These are phyloP conservation scores for Trichoderma citrinoviride DNA, from an alignment of 2,329 filamentous ascomycete species.

Conservation along the genomic window DNA sequence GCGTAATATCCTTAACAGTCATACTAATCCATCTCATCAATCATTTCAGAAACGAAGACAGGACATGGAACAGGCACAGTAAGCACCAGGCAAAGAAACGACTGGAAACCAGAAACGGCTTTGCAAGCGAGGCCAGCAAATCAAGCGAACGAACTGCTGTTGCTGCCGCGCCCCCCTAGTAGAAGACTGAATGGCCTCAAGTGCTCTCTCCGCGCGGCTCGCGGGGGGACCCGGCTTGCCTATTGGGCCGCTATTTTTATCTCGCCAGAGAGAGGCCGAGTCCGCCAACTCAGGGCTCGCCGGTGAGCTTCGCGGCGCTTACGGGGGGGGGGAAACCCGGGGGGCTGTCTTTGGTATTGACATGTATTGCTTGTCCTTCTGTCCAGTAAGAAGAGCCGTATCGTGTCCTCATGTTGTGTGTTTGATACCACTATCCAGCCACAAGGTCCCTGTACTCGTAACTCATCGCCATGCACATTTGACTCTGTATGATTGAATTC, in stretches of 20 bases:
- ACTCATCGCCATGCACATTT: no score
- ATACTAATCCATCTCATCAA: no score
- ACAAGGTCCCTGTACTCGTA: no score
- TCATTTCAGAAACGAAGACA: no score
- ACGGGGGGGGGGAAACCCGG: background rate
- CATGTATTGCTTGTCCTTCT: background rate
- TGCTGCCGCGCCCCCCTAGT: background rate
- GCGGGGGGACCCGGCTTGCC: background rate
- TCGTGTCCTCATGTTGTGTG: no score
- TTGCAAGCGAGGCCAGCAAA: constrained; percentile 13
- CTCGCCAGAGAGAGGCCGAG: background rate
- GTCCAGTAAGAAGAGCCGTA: background rate
- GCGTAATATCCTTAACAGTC: no score
- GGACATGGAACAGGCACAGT: background rate
- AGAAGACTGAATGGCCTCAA: no score
- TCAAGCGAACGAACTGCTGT: background rate
- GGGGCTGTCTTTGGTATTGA: background rate
- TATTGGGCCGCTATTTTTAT: constrained; percentile 20
- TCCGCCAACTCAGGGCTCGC: no score
- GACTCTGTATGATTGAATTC: no score
- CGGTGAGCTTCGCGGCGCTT: constrained; percentile 18
- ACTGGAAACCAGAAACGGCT: no score
- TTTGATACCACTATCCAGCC: no score
- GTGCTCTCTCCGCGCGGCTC: constrained; percentile 4
- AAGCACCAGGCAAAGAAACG: background rate